A percentile compares a stretch with the other conserved stretches of the same genome.
Evolutionary conservation across 148 eudicot genomes (phyloP).

Genomic region (Fallopia convolvulus): DNA sequence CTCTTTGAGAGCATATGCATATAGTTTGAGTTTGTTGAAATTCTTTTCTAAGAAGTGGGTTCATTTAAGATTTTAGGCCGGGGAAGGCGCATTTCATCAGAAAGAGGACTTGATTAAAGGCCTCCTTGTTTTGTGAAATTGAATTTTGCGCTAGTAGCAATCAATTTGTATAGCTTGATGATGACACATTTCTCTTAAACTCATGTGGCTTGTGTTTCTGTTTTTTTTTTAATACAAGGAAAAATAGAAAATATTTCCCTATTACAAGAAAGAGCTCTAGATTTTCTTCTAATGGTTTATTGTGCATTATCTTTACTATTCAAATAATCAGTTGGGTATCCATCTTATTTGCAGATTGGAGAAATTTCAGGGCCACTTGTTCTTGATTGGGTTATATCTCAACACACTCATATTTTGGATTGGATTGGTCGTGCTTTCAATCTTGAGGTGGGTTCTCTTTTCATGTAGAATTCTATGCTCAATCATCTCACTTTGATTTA

Average conservation of each 20-base stretch:
- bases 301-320: background rate
- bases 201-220: background rate
- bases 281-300: background rate
- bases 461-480: background rate
- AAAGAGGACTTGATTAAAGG: background rate
- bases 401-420: conserved; percentile 62
- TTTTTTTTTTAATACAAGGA: background rate
- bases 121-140: background rate
- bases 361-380: conserved; percentile 58
- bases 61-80: background rate
- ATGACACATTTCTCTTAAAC: background rate
- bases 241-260: background rate
- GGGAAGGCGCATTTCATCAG: background rate
- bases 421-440: conserved; percentile 88
- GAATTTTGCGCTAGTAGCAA: background rate
- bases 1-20: background rate
- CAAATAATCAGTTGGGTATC: conserved; percentile 4
- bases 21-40: background rate
- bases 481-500: background rate
- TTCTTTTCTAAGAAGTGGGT: background rate
- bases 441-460: conserved; percentile 60
- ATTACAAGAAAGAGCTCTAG: background rate
- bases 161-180: background rate
- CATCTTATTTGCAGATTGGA: conserved; percentile 42
- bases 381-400: conserved; percentile 90